Conservation (phyloP, 441 rosid genomes). For the Croton laevigatus region DNA sequence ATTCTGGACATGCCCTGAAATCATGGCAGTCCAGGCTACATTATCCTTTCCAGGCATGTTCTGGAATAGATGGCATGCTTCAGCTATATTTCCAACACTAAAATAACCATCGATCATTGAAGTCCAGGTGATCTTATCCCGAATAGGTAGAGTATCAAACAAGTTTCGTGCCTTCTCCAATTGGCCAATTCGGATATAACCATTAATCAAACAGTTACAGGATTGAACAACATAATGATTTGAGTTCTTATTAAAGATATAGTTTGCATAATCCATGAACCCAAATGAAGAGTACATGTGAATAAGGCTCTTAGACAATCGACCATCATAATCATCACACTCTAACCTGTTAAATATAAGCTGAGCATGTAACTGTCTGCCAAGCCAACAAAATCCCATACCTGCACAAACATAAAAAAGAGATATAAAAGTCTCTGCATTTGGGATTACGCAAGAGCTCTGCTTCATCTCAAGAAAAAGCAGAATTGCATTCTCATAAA, state of each 20-base stretch:
- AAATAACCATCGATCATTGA: constrained; percentile 71
- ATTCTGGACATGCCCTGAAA: constrained; percentile 75
- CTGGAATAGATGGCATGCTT: constrained; percentile 47
- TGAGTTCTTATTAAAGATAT: constrained; percentile 34
- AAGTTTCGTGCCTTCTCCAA: constrained; percentile 53
- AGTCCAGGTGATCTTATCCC: constrained; percentile 79
- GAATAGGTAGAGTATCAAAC: constrained; percentile 42
- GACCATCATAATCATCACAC: constrained; percentile 52
- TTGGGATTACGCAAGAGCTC: constrained; percentile 37
- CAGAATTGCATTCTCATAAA: constrained; percentile 52
- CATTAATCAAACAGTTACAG: constrained; percentile 55
- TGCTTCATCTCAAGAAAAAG: constrained; percentile 59
- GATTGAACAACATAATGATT: constrained; percentile 40
- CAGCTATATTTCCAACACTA: constrained; percentile 38
- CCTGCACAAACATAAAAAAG: constrained; percentile 81
- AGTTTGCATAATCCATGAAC: constrained; percentile 49
- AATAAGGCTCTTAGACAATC: constrained; percentile 62
- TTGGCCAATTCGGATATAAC: constrained; percentile 47
- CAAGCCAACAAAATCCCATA: constrained; percentile 44
- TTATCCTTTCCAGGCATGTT: constrained; percentile 59
- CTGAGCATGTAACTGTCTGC: constrained; percentile 67
- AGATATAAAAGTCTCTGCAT: constrained; percentile 66
- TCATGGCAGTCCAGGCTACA: constrained; percentile 80
- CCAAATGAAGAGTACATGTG: constrained; percentile 67
- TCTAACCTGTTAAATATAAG: constrained; percentile 43